Conservation (phyloP, 2,329 filamentous ascomycete genomes). For the Diaporthe citrichinensis region DNA sequence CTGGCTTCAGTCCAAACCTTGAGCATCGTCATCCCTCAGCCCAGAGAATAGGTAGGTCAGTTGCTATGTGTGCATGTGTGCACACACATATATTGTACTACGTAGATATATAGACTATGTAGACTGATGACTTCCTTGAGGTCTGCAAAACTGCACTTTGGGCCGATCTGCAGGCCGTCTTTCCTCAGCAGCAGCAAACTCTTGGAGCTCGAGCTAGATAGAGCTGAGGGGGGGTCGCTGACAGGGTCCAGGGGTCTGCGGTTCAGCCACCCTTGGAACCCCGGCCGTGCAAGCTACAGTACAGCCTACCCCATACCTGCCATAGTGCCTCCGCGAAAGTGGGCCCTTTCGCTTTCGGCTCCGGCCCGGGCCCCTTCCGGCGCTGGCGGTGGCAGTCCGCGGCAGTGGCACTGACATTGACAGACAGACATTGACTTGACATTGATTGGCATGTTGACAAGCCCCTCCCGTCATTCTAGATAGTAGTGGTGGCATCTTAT, state of each 20-base stretch:
- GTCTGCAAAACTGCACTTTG: conserved; percentile 25
- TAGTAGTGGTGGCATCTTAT: neutral
- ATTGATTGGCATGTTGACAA: conserved; percentile 1
- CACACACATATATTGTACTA: neutral
- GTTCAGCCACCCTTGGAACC: neutral
- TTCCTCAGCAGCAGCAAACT: neutral
- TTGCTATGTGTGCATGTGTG: neutral
- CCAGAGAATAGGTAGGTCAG: neutral
- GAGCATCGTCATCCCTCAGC: neutral
- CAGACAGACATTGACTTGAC: conserved; percentile 9
- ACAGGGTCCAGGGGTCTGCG: neutral
- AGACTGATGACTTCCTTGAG: neutral
- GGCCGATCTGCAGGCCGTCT: conserved; percentile 21
- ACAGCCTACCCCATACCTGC: neutral
- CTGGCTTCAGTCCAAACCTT: neutral
- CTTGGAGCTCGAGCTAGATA: neutral
- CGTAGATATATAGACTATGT: neutral
- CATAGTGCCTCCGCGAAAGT: neutral
- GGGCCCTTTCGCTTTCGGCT: conserved; percentile 9
- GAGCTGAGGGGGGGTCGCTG: neutral
- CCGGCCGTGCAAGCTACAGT: neutral
- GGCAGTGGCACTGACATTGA: conserved; percentile 6
- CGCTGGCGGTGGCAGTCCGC: conserved; percentile 10
- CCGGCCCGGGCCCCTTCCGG: conserved; percentile 24
- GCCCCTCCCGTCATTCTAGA: neutral